Conservation (phyloP, 116 monocot species). For the Zostera marina region DNA sequence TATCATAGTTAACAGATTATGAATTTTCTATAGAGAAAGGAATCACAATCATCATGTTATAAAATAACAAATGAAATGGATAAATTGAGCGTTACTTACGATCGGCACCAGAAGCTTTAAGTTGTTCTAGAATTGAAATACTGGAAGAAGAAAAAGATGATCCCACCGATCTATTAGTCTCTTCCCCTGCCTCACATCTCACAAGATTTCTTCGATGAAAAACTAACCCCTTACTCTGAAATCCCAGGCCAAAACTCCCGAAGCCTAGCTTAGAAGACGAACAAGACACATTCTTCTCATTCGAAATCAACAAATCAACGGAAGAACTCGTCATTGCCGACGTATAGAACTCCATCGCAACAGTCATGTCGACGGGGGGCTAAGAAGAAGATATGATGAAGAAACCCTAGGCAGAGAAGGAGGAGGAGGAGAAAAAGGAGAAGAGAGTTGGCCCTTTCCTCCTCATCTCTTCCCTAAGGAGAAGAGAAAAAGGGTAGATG, state of each 20-base stretch:
- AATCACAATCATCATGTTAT: too few relatives aligned
- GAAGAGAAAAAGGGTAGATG: too few relatives aligned
- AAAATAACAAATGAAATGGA: background rate
- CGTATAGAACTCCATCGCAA: background rate
- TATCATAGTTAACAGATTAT: background rate
- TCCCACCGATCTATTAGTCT: background rate
- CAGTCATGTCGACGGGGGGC: background rate
- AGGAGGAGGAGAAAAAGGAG: background rate
- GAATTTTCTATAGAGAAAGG: too few relatives aligned
- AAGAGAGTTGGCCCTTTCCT: background rate
- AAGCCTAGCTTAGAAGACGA: background rate
- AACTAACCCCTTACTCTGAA: background rate
- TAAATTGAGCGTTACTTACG: conserved; percentile 25
- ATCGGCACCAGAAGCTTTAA: conserved; percentile 57
- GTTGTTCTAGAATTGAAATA: conserved; percentile 71
- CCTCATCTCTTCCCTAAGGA: background rate
- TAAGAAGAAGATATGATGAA: background rate
- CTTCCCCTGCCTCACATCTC: conserved; percentile 19
- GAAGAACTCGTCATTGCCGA: background rate
- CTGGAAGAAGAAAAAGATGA: conserved; percentile 6
- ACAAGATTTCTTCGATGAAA: background rate
- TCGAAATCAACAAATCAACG: background rate
- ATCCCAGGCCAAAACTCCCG: background rate
- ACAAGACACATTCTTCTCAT: background rate
- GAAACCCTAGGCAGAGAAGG: background rate